Conservation (phyloP, 768 basidiomycete genomes). For the Leucosporidium scottii region DNA sequence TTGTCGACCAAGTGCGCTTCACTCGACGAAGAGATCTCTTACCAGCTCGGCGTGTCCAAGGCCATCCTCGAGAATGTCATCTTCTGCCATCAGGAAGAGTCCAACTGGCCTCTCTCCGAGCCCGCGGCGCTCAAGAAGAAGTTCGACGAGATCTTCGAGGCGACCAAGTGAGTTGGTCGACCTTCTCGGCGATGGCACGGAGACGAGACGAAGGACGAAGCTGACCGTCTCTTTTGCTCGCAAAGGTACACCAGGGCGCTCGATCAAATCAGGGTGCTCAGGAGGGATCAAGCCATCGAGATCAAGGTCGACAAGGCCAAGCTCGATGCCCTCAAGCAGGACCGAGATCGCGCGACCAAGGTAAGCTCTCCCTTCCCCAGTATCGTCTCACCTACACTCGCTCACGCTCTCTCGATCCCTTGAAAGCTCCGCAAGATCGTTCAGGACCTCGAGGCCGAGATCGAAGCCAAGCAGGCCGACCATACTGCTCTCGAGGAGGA, state of each 20-base stretch:
- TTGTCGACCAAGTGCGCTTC: constrained; percentile 98
- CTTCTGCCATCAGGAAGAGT: constrained; percentile 98
- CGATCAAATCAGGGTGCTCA: constrained; percentile 77
- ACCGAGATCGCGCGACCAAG: constrained; percentile 78
- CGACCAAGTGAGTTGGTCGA: constrained; percentile 62
- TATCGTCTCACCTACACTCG: background rate
- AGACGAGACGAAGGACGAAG: background rate
- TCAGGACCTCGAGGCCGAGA: constrained; percentile 70
- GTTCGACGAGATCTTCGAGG: constrained; percentile 99
- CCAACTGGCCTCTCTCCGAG: constrained; percentile 94
- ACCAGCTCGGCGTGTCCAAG: constrained; percentile 88
- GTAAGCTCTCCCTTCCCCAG: constrained; percentile 32
- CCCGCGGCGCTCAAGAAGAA: constrained; percentile 91
- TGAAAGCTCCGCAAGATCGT: constrained; percentile 41
- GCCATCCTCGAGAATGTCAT: constrained; percentile 99
- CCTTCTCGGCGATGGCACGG: background rate
- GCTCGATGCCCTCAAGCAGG: constrained; percentile 61
- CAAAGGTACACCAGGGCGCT: constrained; percentile 90
- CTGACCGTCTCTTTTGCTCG: background rate
- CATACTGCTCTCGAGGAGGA: constrained; percentile 96
- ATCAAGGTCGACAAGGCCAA: constrained; percentile 81
- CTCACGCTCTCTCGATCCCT: background rate
- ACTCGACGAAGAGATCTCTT: constrained; percentile 89
- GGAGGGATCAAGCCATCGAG: constrained; percentile 84
- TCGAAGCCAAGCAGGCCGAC: constrained; percentile 65